Percentiles rank a stretch among this genome's conserved stretches.
Evolutionary conservation across 192 early-diverging fungal genomes (phyloP).

Genomic region (Paraglomus brasilianum): DNA sequence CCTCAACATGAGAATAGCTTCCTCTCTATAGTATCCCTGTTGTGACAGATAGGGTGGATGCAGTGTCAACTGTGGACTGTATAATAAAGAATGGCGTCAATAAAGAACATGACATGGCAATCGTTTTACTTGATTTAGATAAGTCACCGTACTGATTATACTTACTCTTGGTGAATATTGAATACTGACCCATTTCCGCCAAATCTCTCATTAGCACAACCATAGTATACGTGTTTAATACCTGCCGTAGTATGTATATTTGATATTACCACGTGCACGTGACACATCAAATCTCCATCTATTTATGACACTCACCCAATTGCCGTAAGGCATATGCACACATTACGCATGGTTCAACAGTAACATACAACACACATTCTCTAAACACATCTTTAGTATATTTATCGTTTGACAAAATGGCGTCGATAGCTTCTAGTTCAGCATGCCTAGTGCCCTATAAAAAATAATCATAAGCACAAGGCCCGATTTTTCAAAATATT

Average conservation of each 20-base stretch:
- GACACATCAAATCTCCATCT: neutral
- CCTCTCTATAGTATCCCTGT: slow-evolving; percentile 70
- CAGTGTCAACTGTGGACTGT: slow-evolving; percentile 23
- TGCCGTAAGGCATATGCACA: slow-evolving; percentile 90
- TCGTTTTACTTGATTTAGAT: neutral
- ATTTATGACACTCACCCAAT: slow-evolving; percentile 49
- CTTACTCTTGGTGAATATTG: slow-evolving; percentile 70
- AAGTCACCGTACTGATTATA: too few relatives aligned
- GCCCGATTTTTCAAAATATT: neutral
- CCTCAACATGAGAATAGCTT: slow-evolving; percentile 84
- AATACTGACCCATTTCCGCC: slow-evolving; percentile 95
- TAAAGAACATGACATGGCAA: slow-evolving; percentile 9
- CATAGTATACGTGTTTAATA: slow-evolving; percentile 86
- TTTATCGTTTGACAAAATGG: slow-evolving; percentile 51
- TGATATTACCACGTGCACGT: slow-evolving; percentile 2
- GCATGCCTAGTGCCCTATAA: slow-evolving; percentile 87
- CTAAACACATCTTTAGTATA: slow-evolving; percentile 46
- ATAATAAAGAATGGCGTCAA: slow-evolving; percentile 13
- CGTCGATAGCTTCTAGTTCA: slow-evolving; percentile 90
- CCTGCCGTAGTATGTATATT: slow-evolving; percentile 34
- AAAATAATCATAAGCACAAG: neutral
- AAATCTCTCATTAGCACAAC: slow-evolving; percentile 92
- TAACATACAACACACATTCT: slow-evolving; percentile 82
- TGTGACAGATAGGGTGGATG: slow-evolving; percentile 58
- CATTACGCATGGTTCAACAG: slow-evolving; percentile 98